Evolutionary conservation across 1,284 basidiomycete genomes (phyloP).

Genomic region (Afroboletus lepidellus): DNA sequence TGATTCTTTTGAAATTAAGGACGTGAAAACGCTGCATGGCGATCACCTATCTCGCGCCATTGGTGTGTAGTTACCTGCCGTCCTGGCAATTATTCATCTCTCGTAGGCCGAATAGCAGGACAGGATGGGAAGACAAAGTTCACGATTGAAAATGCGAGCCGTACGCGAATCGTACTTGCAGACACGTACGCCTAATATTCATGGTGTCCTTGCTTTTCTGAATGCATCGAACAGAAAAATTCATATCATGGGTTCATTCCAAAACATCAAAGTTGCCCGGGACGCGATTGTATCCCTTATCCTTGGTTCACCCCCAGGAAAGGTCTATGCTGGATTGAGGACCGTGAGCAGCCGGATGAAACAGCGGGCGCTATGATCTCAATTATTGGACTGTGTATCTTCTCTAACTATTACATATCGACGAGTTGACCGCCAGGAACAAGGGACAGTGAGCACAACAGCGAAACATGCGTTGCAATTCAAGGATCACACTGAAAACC

Average conservation of each 20-base stretch:
- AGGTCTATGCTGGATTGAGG: constrained; percentile 90
- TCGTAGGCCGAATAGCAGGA: constrained; percentile 88
- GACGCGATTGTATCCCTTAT: constrained; percentile 96
- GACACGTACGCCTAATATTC: constrained; percentile 72
- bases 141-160: constrained; percentile 95
- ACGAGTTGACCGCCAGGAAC: constrained; percentile 5
- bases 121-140: constrained; percentile 99
- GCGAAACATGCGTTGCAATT: background rate
- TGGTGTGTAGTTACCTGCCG: constrained; percentile 46
- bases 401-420: constrained; percentile 10
- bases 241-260: constrained; percentile 91
- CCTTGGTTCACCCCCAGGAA: constrained; percentile 93
- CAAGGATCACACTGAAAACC: background rate
- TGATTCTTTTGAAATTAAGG: constrained; percentile 98
- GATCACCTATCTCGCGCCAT: constrained; percentile 97
- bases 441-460: constrained; percentile 2
- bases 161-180: constrained; percentile 94
- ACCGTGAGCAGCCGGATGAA: constrained; percentile 93
- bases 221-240: constrained; percentile 65
- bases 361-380: constrained; percentile 69
- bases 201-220: background rate
- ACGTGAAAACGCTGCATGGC: constrained; percentile 96
- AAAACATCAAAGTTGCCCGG: constrained; percentile 96
- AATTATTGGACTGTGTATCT: constrained; percentile 9
- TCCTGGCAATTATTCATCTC: constrained; percentile 3